phyloP scores from a whole-genome alignment of 768 basidiomycete species.

The Rhizopogon roseolus region DNA sequence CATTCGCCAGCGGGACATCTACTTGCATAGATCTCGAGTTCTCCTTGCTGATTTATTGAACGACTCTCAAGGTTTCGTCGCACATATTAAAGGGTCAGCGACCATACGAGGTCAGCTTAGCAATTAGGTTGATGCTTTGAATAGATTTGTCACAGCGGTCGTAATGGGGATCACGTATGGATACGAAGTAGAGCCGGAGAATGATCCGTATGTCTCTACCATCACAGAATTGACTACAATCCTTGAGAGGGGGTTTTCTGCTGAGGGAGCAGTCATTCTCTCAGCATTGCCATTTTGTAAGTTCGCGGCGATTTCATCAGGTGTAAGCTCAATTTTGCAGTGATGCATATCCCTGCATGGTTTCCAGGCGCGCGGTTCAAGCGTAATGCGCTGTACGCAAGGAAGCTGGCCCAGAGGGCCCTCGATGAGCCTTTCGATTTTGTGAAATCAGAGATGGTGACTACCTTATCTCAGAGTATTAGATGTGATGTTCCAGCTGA shows the following conservation, averaged over 20 bases:
- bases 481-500: neutral
- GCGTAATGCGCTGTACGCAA: conserved; percentile 6
- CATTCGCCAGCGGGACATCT: conserved; percentile 6
- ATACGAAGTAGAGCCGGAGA: conserved; percentile 10
- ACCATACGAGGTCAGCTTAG: neutral
- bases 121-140: neutral
- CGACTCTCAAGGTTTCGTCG: conserved; percentile 9
- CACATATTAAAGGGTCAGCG: conserved; percentile 13
- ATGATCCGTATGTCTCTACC: conserved; percentile 14
- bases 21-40: conserved; percentile 1
- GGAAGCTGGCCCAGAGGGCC: conserved; percentile 8
- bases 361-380: conserved; percentile 10
- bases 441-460: conserved; percentile 11
- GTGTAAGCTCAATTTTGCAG: conserved; percentile 4
- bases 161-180: conserved; percentile 17
- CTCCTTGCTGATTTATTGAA: conserved; percentile 10
- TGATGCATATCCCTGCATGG: conserved; percentile 14
- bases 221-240: conserved; percentile 9
- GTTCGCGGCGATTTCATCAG: neutral
- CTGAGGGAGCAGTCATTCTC: conserved; percentile 15
- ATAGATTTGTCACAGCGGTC: conserved; percentile 14
- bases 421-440: conserved; percentile 17
- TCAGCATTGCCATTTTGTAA: conserved; percentile 15
- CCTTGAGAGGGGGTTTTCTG: conserved; percentile 6
- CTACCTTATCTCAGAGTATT: neutral